Percentiles rank a stretch among this genome's conserved stretches.
These are phyloP conservation scores for Flaveria bidentis DNA, from an alignment of 129 eudicot species.

Conservation along the genomic window DNA sequence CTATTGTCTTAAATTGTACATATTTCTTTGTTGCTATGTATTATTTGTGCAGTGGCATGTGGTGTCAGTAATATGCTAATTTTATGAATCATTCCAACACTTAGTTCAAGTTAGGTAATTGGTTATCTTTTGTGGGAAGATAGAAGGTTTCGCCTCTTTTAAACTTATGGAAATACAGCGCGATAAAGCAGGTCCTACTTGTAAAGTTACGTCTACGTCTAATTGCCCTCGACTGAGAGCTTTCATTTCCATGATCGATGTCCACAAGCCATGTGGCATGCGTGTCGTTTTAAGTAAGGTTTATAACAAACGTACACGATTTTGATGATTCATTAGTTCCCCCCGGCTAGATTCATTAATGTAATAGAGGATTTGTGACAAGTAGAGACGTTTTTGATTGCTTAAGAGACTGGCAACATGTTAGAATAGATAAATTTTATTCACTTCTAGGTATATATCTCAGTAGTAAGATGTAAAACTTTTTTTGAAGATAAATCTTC, in stretches of 20 bases:
- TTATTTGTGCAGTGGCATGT: conserved; percentile 33
- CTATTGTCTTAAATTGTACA: conserved; percentile 13
- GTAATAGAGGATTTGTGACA: background rate
- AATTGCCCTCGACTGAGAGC: conserved; percentile 62
- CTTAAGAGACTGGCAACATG: no score
- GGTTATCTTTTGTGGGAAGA: conserved; percentile 53
- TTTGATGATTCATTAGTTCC: conserved; percentile 1
- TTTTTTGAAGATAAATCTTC: no score
- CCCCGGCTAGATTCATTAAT: conserved; percentile 11
- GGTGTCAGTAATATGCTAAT: conserved; percentile 13
- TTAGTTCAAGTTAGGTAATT: conserved; percentile 24
- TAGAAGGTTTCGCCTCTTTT: conserved; percentile 62
- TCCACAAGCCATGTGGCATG: conserved; percentile 54
- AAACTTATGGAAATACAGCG: conserved; percentile 62
- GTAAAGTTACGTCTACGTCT: conserved; percentile 62
- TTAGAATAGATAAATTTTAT: no score
- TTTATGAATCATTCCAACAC: conserved; percentile 5
- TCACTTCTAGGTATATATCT: no score
- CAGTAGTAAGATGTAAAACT: no score
- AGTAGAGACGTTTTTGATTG: background rate
- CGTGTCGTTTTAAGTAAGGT: background rate
- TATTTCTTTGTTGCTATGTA: conserved; percentile 18
- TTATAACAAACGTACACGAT: conserved; percentile 5
- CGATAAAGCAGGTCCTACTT: conserved; percentile 61
- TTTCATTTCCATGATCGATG: conserved; percentile 60